Base-by-base conservation (phyloP, 768 basidiomycete genomes). In the Pleurotus platypus region DNA sequence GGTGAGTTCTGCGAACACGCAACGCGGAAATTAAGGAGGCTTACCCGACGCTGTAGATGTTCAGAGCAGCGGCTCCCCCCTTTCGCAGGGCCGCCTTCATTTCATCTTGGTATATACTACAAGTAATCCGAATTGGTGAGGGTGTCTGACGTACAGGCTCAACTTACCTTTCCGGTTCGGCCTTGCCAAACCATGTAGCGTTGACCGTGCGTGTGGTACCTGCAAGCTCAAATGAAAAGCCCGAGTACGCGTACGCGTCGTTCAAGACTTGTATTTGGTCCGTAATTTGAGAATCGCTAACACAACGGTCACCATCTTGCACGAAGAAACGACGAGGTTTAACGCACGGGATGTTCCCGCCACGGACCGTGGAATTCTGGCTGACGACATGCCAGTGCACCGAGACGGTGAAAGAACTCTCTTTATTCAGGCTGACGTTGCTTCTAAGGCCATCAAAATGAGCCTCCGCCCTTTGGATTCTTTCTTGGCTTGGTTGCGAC, bases 261-360 rank as follows among this genome's bases (percentile, higher is more conserved):
- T 75, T 76, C 47, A 77, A 61, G 27, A 69, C 66, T 15, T 55
- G 42, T 43, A 76, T 70, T 58, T 73, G 73, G 18, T 60, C 61
- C 13, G 55, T 48, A 58, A 78, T 65, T 27, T 66, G 62, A n/a
- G 46, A 42, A 18, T 62, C 53, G 43, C 68, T 63, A 63, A 61
- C 30, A 61, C 64, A 30, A 9, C 35, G 26, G 22, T 12, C 20
- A 18, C 9, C 47, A 18, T 20, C n/a, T 48, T 13, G 13, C 11
- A 6, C 22, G 15, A 12, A 46, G 2, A 15, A 27, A 50, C 13
- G 30, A 35, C 30, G 30, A 20, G 48, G 57, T 13, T 12, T 18
- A 2, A 64, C 75, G 46, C 61, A 78, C 77, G 78, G 71, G 53
- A 80, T 62, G 56, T 76, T 69, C 16, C 79, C 80, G 47, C 77